Evolutionary conservation across 2,329 filamentous ascomycete species (phyloP).

Genomic region (Leptoxyphium fumago): DNA sequence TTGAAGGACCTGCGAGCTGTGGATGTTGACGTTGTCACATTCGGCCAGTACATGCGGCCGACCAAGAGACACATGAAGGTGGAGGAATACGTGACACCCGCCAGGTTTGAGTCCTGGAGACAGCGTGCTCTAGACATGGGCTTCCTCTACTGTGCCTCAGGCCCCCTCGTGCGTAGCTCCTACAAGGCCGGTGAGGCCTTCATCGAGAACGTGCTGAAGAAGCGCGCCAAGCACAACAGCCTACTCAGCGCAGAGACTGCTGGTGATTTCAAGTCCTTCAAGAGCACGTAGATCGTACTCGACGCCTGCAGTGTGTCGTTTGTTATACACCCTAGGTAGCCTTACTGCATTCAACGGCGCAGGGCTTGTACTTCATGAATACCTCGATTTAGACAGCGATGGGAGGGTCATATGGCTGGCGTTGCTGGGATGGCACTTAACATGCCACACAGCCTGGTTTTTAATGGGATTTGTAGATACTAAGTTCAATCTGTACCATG

Average conservation of each 20-base stretch:
- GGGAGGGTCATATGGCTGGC: neutral
- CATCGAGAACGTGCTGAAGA: constrained; percentile 93
- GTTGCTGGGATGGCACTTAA: neutral
- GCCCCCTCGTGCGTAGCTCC: constrained; percentile 80
- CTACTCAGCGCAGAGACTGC: constrained; percentile 16
- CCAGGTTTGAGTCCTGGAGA: constrained; percentile 82
- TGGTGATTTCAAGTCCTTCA: constrained; percentile 10
- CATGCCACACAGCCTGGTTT: neutral
- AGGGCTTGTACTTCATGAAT: neutral
- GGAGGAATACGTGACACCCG: constrained; percentile 84
- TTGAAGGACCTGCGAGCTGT: constrained; percentile 66
- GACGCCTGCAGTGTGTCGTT: too few species aligned
- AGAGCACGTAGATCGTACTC: neutral
- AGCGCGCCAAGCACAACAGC: constrained; percentile 39
- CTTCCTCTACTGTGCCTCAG: constrained; percentile 91
- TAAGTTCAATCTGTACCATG: too few species aligned
- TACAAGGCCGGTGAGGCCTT: constrained; percentile 98
- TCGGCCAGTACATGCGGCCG: constrained; percentile 99
- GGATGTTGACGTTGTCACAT: constrained; percentile 87
- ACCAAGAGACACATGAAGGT: constrained; percentile 97
- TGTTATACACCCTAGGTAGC: neutral
- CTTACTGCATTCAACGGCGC: neutral
- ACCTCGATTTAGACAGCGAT: neutral
- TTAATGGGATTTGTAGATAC: neutral
- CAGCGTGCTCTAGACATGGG: constrained; percentile 84